These are phyloP conservation scores for Citrus mangshanensis DNA, from an alignment of 345 rosid genomes.

Conservation along the genomic window DNA sequence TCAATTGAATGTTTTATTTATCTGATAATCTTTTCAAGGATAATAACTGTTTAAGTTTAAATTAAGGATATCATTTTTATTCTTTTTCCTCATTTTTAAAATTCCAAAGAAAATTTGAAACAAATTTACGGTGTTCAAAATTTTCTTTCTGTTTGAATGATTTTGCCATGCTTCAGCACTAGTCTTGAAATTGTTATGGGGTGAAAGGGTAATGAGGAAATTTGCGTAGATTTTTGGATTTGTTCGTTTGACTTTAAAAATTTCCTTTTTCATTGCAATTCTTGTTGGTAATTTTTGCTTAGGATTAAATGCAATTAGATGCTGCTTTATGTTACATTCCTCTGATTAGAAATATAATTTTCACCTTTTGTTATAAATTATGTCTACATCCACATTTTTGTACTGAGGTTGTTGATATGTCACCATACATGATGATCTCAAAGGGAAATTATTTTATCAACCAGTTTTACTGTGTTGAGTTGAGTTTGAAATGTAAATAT, in stretches of 20 bases:
- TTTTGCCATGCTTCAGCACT: background rate
- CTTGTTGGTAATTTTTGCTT: too few species aligned
- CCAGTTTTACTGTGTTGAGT: background rate
- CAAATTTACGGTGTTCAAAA: background rate
- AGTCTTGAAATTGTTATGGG: background rate
- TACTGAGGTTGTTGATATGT: too few species aligned
- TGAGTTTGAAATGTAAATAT: background rate
- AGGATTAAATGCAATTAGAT: too few species aligned
- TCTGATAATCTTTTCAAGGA: background rate
- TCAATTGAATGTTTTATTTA: slow-evolving; percentile 10
- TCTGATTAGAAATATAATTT: background rate
- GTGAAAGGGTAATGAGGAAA: background rate
- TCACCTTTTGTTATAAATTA: background rate
- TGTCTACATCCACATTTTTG: too few species aligned
- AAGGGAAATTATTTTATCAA: too few species aligned
- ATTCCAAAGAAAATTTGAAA: background rate
- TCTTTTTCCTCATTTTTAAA: background rate
- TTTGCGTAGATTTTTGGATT: background rate
- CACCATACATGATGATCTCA: too few species aligned
- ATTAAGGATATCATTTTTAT: background rate
- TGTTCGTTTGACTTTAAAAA: background rate
- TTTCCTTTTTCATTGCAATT: background rate
- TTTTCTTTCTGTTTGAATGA: background rate
- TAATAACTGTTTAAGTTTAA: slow-evolving; percentile 3
- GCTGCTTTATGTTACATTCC: background rate